Evolutionary conservation across 306 rosid genomes (phyloP), one percentile per base, ranked within the genome.

Genomic region (Dalbergia cultrata): DNA sequence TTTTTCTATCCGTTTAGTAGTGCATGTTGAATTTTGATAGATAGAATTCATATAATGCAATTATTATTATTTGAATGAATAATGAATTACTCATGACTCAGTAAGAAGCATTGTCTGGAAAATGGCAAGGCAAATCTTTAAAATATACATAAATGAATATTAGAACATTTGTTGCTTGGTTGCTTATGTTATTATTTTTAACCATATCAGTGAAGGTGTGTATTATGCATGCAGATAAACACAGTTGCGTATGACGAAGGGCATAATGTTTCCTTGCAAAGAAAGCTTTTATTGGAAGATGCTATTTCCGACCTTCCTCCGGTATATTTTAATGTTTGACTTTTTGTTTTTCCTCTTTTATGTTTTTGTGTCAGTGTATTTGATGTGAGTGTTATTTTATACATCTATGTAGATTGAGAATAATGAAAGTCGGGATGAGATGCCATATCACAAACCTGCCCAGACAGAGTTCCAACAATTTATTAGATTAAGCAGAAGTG

Each of bases 301-400:
- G 97, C 98, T 31, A 87, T 94, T 37, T 87, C 94, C 14, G 98
- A 94, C 76, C 92, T 94, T 17, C 98, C 98, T 12, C 13, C 37
- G 57, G 98, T 92, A 89, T 52, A 45, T 50, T 72, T 31, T 16
- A 3, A 13, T 56, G 7, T 54, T 78, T 60, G 1, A 4, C 3
- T 62, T 14, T 0, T 63, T 13, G 0, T 59, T 5, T 9, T 37
- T 26, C 12, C 16, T 17, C 9, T 2, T 76, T 9, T 11, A 6
- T 26, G 1, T 65, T 61, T 26, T 12, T 0, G 31, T 75, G 41
- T 41, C 31, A n/a, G 37, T 26, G 43, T 13, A 41, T 52, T 13
- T 44, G 56, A 41, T 34, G 22, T 79, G 43, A 39, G 18, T 31
- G 6, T n/a, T 65, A 0, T 60, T 76, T 63, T 33, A 12, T 9